Evolutionary conservation across 352 stramenopile species (phyloP).

Genomic region (Lagenidium giganteum): DNA sequence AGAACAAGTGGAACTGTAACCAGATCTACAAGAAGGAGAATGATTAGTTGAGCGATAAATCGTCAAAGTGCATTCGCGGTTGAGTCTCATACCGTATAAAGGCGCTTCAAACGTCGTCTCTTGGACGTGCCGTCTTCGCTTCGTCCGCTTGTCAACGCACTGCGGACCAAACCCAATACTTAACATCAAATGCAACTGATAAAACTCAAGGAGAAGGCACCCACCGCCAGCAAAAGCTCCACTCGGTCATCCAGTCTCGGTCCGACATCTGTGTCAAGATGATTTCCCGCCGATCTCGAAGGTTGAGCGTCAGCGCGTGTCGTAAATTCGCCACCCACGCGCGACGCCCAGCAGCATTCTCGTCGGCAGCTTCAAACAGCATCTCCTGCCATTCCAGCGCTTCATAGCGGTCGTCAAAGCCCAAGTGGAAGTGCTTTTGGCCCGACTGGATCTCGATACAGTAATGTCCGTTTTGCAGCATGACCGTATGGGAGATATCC

Average conservation of each 20-base stretch:
- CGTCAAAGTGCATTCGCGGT: no score
- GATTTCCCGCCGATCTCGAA: constrained; percentile 45
- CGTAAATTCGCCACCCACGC: constrained; percentile 60
- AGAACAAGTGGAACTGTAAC: constrained; percentile 73
- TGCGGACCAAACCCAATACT: constrained; percentile 8
- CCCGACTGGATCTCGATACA: constrained; percentile 53
- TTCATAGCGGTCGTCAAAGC: constrained; percentile 38
- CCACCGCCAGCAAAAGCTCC: constrained; percentile 55
- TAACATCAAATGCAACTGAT: neutral
- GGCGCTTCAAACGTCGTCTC: constrained; percentile 39
- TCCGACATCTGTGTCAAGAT: constrained; percentile 52
- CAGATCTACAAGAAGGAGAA: constrained; percentile 39
- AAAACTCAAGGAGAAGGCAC: neutral
- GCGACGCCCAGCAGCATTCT: constrained; percentile 64
- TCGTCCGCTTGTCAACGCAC: constrained; percentile 22
- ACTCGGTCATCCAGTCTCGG: constrained; percentile 78
- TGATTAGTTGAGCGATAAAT: no score
- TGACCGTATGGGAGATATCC: constrained; percentile 36
- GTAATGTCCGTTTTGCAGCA: constrained; percentile 41
- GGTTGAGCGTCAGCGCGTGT: constrained; percentile 37
- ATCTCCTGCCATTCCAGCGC: constrained; percentile 49
- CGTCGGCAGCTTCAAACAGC: constrained; percentile 67
- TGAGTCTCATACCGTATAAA: constrained; percentile 59
- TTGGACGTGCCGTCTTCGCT: constrained; percentile 25
- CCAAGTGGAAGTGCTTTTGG: constrained; percentile 33